Evolutionary conservation across 2,329 filamentous ascomycete genomes (phyloP).

Genomic region (Trichoderma breve): DNA sequence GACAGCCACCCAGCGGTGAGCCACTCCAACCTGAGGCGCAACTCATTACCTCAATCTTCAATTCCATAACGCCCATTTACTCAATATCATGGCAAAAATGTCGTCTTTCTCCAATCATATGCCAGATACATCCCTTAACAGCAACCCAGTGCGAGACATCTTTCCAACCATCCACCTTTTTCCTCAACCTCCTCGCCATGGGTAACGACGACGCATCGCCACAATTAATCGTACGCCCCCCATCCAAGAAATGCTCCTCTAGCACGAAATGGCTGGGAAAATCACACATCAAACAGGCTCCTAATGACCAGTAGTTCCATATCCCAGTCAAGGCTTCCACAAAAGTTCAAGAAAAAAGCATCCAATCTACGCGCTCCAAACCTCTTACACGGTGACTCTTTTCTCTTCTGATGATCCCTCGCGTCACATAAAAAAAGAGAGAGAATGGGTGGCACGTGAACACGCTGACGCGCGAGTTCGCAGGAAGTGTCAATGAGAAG

Average conservation of each 20-base stretch:
- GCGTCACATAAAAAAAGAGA: background rate
- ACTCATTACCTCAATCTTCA: background rate
- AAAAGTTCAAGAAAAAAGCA: background rate
- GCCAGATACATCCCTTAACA: background rate
- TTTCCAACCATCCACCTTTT: background rate
- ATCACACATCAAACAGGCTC: background rate
- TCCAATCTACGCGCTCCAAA: background rate
- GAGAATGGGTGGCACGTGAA: background rate
- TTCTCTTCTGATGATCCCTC: background rate
- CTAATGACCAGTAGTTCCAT: background rate
- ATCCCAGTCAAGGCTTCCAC: background rate
- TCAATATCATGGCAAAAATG: background rate
- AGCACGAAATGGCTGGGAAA: background rate
- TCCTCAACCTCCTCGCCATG: background rate
- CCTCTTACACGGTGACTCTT: background rate
- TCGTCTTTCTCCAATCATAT: background rate
- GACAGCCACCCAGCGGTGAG: background rate
- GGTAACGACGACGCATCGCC: background rate
- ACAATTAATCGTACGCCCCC: slow-evolving; percentile 4
- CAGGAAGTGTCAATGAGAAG: background rate
- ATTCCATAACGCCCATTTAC: background rate
- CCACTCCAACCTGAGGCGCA: background rate
- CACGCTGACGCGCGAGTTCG: slow-evolving; percentile 4
- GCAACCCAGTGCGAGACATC: slow-evolving; percentile 4
- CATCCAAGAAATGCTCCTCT: background rate